Percentiles rank a stretch among this genome's conserved stretches.
Conservation (phyloP, 768 basidiomycete genomes). For the Panellus pusillus region DNA sequence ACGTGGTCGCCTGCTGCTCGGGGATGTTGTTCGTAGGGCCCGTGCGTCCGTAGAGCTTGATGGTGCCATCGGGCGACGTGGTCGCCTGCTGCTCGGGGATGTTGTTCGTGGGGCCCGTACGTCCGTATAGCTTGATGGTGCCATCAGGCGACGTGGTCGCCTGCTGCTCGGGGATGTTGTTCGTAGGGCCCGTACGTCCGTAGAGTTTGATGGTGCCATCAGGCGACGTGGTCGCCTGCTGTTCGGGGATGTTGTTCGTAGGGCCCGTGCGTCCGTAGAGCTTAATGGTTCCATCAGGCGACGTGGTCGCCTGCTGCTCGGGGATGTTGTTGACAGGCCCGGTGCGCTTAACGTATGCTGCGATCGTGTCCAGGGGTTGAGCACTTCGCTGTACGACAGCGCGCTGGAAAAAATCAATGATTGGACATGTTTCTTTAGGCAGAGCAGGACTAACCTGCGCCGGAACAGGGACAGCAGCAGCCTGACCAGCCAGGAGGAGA, state of each 20-base stretch:
- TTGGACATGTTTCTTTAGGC: background rate
- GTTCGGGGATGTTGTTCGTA: constrained; percentile 28
- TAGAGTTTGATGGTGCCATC: constrained; percentile 31
- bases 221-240: constrained; percentile 34
- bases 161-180: constrained; percentile 20
- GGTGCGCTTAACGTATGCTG: constrained; percentile 39
- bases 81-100: constrained; percentile 28
- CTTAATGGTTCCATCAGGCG: constrained; percentile 31
- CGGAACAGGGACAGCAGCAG: constrained; percentile 43
- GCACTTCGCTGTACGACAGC: constrained; percentile 28
- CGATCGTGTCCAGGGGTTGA: constrained; percentile 41
- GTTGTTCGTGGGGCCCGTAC: background rate
- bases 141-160: constrained; percentile 25
- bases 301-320: constrained; percentile 26
- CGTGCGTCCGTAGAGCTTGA: constrained; percentile 35
- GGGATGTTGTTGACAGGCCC: constrained; percentile 15
- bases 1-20: constrained; percentile 24
- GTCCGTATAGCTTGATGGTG: constrained; percentile 1
- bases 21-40: constrained; percentile 23
- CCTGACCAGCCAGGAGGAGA: constrained; percentile 45
- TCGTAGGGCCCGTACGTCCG: constrained; percentile 32
- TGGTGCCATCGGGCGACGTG: constrained; percentile 27
- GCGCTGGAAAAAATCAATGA: constrained; percentile 20
- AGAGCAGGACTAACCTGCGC: constrained; percentile 36
- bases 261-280: constrained; percentile 11